Percentiles rank a stretch among this genome's conserved stretches.
These are phyloP conservation scores for Salix arbutifolia DNA, from an alignment of 345 rosid genomes.

Conservation along the genomic window DNA sequence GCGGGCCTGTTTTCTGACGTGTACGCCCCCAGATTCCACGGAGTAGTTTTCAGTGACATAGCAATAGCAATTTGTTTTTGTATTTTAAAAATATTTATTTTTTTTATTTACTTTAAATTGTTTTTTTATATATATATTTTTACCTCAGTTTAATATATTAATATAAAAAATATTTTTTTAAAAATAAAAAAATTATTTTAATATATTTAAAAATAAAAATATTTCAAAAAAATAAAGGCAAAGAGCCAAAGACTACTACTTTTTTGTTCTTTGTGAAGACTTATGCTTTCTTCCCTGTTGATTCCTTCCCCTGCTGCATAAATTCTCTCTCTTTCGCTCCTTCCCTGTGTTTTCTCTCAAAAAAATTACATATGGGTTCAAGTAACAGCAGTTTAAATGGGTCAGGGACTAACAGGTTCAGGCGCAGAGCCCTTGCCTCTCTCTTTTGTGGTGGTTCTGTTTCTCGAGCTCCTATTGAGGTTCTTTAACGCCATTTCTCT, in stretches of 20 bases:
- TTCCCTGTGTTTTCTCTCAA: not conserved
- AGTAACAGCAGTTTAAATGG: conserved; percentile 7
- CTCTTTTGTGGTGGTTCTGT: conserved; percentile 7
- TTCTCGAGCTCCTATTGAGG: conserved; percentile 4
- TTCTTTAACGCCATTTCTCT: not conserved
- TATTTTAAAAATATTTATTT: too few species aligned
- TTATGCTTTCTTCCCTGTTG: not conserved
- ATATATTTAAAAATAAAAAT: too few species aligned
- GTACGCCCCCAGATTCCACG: not conserved
- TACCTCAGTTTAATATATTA: too few species aligned
- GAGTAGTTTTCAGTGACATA: not conserved
- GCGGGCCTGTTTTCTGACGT: not conserved
- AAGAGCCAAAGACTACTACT: too few species aligned
- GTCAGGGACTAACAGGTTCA: not conserved
- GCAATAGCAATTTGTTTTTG: too few species aligned
- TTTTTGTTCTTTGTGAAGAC: not conserved
- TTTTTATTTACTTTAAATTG: too few species aligned
- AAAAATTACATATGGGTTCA: conserved; percentile 9
- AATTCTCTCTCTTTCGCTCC: not conserved
- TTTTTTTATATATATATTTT: too few species aligned
- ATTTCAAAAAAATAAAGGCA: too few species aligned
- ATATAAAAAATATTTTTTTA: too few species aligned
- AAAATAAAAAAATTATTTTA: too few species aligned
- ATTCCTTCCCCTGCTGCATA: not conserved
- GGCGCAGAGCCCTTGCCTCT: not conserved